Evolutionary conservation across 768 basidiomycete genomes (phyloP).

Genomic region (Leccinum disarticulatum): DNA sequence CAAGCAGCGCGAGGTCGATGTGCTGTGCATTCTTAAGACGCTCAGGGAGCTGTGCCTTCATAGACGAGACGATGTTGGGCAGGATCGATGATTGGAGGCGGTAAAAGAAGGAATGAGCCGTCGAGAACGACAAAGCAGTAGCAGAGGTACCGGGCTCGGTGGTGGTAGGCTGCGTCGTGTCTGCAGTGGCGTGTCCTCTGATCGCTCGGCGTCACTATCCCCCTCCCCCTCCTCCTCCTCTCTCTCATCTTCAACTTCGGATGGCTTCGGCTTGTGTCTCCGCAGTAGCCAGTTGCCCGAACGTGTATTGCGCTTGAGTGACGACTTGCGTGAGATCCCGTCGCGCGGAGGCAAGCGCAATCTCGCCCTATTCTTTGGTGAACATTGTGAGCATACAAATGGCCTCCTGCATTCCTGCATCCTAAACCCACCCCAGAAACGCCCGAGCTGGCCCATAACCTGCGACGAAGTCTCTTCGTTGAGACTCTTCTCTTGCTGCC

Average conservation of each 20-base stretch:
- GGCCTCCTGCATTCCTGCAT: too few species aligned
- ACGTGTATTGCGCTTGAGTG: constrained; percentile 74
- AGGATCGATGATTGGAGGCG: constrained; percentile 75
- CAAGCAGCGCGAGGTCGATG: constrained; percentile 30
- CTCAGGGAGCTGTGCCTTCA: constrained; percentile 69
- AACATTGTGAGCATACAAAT: too few species aligned
- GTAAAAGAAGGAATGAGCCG: constrained; percentile 54
- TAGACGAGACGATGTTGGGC: constrained; percentile 66
- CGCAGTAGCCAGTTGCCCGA: constrained; percentile 55
- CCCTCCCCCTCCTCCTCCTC: constrained; percentile 26
- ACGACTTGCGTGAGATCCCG: constrained; percentile 76
- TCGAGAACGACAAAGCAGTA: constrained; percentile 10
- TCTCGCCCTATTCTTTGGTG: too few species aligned
- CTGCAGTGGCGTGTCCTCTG: constrained; percentile 29
- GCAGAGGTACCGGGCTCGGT: constrained; percentile 8
- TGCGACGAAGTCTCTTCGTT: too few species aligned
- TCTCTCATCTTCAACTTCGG: constrained; percentile 15
- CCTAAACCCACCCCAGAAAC: too few species aligned
- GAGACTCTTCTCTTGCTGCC: too few species aligned
- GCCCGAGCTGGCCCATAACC: too few species aligned
- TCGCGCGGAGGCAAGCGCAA: constrained; percentile 57
- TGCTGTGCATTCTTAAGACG: constrained; percentile 60
- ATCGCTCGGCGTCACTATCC: constrained; percentile 26
- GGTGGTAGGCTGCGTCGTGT: constrained; percentile 18
- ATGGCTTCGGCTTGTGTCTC: constrained; percentile 25